Conservation (phyloP, 352 stramenopile species). For the Pythium chondricola region DNA sequence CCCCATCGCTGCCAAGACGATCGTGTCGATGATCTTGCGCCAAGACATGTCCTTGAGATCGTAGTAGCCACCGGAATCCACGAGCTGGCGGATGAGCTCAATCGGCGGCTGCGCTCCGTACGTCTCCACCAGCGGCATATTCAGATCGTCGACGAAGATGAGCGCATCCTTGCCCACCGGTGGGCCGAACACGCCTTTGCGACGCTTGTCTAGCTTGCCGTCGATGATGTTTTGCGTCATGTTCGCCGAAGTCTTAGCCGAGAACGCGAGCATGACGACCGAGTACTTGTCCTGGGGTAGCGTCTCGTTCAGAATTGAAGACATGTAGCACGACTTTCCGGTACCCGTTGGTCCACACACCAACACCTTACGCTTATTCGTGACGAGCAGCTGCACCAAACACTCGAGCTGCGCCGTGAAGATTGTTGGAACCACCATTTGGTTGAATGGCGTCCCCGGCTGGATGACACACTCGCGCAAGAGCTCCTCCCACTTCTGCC, state of each 20-base stretch:
- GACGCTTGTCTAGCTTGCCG: slow-evolving; percentile 91
- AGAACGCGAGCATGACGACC: slow-evolving; percentile 88
- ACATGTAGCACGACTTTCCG: slow-evolving; percentile 90
- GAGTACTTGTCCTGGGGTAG: slow-evolving; percentile 81
- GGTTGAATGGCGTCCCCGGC: slow-evolving; percentile 80
- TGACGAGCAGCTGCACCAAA: slow-evolving; percentile 81
- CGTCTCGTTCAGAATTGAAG: slow-evolving; percentile 76
- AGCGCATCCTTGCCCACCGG: slow-evolving; percentile 82
- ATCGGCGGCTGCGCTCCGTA: slow-evolving; percentile 92
- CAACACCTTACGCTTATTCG: slow-evolving; percentile 78
- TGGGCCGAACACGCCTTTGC: slow-evolving; percentile 89
- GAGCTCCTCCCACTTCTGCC: slow-evolving; percentile 89
- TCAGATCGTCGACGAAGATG: slow-evolving; percentile 93
- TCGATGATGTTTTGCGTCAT: slow-evolving; percentile 96
- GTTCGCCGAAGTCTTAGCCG: slow-evolving; percentile 90
- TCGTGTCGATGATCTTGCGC: slow-evolving; percentile 88
- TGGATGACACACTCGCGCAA: slow-evolving; percentile 84
- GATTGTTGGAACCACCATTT: slow-evolving; percentile 93
- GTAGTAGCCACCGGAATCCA: slow-evolving; percentile 90
- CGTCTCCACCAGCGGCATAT: slow-evolving; percentile 93
- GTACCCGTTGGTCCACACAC: slow-evolving; percentile 92
- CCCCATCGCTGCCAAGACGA: slow-evolving; percentile 89
- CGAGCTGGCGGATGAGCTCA: slow-evolving; percentile 88
- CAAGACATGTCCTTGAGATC: slow-evolving; percentile 92
- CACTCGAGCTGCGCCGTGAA: slow-evolving; percentile 90